Base-by-base conservation (phyloP, 2,329 filamentous ascomycete species). In the Pleochaeta shiraiana region DNA sequence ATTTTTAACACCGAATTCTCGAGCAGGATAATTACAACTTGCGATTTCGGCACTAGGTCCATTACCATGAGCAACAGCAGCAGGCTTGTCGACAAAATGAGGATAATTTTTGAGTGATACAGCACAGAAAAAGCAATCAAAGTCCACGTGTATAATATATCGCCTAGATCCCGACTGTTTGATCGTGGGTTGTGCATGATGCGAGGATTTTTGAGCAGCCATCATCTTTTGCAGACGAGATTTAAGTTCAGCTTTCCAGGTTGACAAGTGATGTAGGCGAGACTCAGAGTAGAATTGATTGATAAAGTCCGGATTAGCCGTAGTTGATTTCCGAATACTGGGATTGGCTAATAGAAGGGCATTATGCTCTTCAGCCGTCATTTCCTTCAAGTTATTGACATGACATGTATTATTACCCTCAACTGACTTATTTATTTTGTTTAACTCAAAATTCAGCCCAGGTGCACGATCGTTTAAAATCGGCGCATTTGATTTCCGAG, bases 71-170 rank as follows among this genome's bases (percentile, higher is more conserved):
- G 93, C 92, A 37, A 98, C 88, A 0, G 88, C 93, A 1, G 87
- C 84, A 0, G 95, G 93, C 71, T 90, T 92, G 63, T 88, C 84
- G 45, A 79, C 77, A 66, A 83, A 85, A 24, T 95, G 83, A 0
- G 92, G 90, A 28, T 84, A 79, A 64, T 84, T 87, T 70, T 90
- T 90, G 21, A 87, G 75, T 0, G 93, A 96, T 0, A 98, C 89
- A 0, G 95, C 89, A 66, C 91, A 95, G 74, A 98, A 98, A 76
- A 98, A 98, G 74, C 90, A 93, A 75, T 98, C 95, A 73, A 98
- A 98, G 72, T 98, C 93, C 33, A 98, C 90, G 70, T 98, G 93
- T 71, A 98, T 82, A 64, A 98, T 81, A 70, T 97, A 98, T 63
- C 87, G 78, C 66, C 91, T 80, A 2, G 84, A 76, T 0, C 86